Base-by-base conservation (phyloP, 306 rosid genomes). In the Fagus sylvatica region DNA sequence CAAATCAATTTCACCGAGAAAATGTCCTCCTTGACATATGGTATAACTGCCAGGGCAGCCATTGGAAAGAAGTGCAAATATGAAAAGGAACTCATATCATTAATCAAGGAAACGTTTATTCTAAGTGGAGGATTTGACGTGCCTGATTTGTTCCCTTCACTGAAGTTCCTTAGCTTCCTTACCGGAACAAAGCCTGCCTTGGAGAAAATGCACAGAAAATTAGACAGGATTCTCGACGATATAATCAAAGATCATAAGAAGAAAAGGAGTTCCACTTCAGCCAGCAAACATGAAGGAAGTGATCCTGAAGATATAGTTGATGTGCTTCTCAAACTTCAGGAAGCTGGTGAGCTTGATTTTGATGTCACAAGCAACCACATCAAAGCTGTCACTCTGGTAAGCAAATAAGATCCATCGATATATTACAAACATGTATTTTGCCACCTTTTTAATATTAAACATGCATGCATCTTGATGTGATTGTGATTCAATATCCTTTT, bases 61-160 rank as follows among this genome's bases (percentile, higher is more conserved):
- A 67, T 19, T 17, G 75, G 81, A 3, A 70, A 69, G n/a, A 40
- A 56, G 32, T 55, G 71, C 60, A 59, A 16, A 9, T 2, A 62
- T 19, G 64, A 70, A 28, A 46, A 59, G 13, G 81, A 78, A n/a
- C 59, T 57, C 46, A 60, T 53, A 6, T 40, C 53, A 9, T 48
- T 11, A 16, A n/a, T 78, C 42, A 13, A 69, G 16, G 70, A 71
- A 43, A 5, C 33, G 0, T 5, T 59, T 16, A 42, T 0, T 10
- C 57, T 46, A 1, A 28, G 30, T 7, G 32, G 40, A n/a, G 71
- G 81, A 4, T 59, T 71, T n/a, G 40, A 22, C 2, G 0, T 71
- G 17, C 60, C 51, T 3, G 74, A 71, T 59, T 71, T 65, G 61
- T 78, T 69, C 46, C 76, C 81, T 71, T 78, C 81, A 0, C 17